Conservation (phyloP, 225 moss, liverwort and hornwort species). For the Physcomitrium patens region DNA sequence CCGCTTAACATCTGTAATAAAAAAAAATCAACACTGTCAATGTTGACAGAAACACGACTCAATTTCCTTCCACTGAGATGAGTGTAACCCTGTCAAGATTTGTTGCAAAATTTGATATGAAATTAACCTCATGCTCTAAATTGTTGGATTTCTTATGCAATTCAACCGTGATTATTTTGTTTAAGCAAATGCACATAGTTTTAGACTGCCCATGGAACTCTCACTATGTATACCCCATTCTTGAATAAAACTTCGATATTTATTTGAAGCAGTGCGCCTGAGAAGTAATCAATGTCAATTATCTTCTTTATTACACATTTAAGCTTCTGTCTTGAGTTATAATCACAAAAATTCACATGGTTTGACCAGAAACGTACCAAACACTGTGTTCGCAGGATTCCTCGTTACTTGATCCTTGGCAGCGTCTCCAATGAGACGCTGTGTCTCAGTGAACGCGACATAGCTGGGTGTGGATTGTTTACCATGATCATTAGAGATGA, state of each 20-base stretch:
- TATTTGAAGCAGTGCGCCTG: no score
- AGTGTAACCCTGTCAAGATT: neutral
- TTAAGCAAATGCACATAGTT: no score
- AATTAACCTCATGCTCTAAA: neutral
- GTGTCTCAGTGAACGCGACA: constrained; percentile 57
- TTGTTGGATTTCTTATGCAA: no score
- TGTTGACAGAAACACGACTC: constrained; percentile 5
- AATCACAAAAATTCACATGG: neutral
- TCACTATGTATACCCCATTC: no score
- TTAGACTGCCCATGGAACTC: no score
- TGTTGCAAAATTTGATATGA: neutral
- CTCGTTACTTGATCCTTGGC: constrained; percentile 44
- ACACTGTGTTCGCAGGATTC: constrained; percentile 45
- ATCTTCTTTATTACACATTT: no score
- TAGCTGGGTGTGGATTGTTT: constrained; percentile 37
- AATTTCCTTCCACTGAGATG: neutral
- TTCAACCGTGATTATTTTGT: no score
- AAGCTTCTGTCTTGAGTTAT: no score
- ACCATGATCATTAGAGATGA: constrained; percentile 32
- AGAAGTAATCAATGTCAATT: neutral
- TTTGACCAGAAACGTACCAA: constrained; percentile 33
- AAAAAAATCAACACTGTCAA: constrained; percentile 15
- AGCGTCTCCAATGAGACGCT: constrained; percentile 48
- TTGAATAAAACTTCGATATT: no score
- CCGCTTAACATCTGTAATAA: constrained; percentile 44